Evolutionary conservation across 768 basidiomycete species (phyloP), one percentile per base, ranked within the genome.

Genomic region (Naganishia friedmannii): DNA sequence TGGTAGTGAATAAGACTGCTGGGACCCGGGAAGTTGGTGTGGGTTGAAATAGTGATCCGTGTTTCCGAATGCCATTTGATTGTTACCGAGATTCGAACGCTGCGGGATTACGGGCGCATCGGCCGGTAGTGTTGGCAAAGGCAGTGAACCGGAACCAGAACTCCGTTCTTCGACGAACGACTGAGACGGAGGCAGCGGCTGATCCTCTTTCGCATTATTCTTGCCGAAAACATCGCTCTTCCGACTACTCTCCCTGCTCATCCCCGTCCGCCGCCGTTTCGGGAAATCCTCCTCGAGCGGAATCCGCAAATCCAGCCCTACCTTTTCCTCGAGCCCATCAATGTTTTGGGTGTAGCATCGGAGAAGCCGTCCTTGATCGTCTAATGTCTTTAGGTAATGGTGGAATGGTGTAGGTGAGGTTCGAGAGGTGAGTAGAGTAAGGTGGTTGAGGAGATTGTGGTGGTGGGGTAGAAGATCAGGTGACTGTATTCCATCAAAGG

Each of bases 281-380:
- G 87, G 85, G 74, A 84, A 86, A 70, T 82, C 85, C 71, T 86
- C 85, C 42, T 42, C 60, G 21, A 63, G 39, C 29, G 92, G 91
- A 13, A 93, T 85, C n/a, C 92, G 92, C 71, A 91, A 90, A 0
- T 89, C 87, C 12, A 95, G 85, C 3, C 93, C 93, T n/a, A 86
- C 89, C 78, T 92, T 92, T 70, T 84, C 84, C 78, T 95, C 93
- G 51, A 95, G 87, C 29, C 88, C 88, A 78, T 95, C 93, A 70
- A 94, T 94, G 81, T 95, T 94, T 83, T 95, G 93, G 0, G 93
- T 93, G 80, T 94, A 95, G 1, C 92, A 90, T 29, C 93, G 85
- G 45, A 93, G 85, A 3, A 95, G 86, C 71, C 86, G 86, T 3
- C 90, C 89, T 45, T 88, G 84, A 71, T 88, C 85, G 76, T 94